Conservation (phyloP, 2,329 filamentous ascomycete genomes). For the Sclerotinia sclerotiorum region DNA sequence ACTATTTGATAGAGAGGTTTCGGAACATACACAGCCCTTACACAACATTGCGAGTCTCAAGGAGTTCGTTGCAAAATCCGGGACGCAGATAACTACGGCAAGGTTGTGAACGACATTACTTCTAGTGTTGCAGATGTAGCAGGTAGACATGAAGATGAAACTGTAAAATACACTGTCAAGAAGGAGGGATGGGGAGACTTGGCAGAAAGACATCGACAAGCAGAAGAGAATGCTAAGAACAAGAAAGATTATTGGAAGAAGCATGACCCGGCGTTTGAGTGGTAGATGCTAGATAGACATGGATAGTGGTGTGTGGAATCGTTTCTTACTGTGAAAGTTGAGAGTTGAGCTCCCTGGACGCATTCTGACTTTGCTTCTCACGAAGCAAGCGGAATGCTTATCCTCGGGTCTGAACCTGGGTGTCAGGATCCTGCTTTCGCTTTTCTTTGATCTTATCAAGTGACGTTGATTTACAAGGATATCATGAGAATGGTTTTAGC, state of each 20-base stretch:
- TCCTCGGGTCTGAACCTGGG: background rate
- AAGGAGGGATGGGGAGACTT: slow-evolving; percentile 16
- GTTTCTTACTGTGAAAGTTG: background rate
- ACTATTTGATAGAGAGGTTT: slow-evolving; percentile 38
- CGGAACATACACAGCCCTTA: slow-evolving; percentile 45
- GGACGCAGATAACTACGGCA: slow-evolving; percentile 43
- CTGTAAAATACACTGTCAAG: slow-evolving; percentile 40
- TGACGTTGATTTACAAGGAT: background rate
- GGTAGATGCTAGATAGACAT: background rate
- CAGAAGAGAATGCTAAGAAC: slow-evolving; percentile 5
- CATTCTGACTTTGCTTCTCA: background rate
- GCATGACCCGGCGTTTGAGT: slow-evolving; percentile 2
- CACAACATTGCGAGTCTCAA: slow-evolving; percentile 51
- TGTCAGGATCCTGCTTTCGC: background rate
- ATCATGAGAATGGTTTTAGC: background rate
- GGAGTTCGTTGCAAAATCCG: slow-evolving; percentile 47
- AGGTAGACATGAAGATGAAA: slow-evolving; percentile 42
- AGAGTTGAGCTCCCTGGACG: background rate
- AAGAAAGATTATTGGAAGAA: slow-evolving; percentile 18
- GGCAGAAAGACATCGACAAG: background rate
- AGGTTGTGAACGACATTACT: slow-evolving; percentile 45
- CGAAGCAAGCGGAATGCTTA: background rate
- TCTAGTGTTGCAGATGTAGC: slow-evolving; percentile 38
- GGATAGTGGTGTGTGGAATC: too few species aligned
- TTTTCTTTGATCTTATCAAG: background rate